phyloP scores from a whole-genome alignment of 768 basidiomycete species.

The Tylopilus sp. region DNA sequence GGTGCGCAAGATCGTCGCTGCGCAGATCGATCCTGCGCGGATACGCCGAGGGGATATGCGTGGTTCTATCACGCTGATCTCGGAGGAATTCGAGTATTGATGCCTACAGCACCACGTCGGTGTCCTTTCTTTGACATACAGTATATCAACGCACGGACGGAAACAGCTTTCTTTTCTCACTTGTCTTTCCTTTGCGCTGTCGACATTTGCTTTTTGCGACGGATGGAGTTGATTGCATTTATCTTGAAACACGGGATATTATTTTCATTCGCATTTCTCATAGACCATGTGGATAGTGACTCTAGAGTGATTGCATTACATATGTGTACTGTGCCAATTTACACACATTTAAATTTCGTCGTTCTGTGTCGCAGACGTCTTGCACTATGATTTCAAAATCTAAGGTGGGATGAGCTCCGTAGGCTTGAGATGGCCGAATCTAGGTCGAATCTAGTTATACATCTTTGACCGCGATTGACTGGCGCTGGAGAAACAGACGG shows the following conservation, averaged over 20 bases:
- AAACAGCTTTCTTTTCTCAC: neutral
- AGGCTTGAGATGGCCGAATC: too few relatives aligned
- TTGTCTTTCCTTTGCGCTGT: neutral
- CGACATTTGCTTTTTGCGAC: constrained; percentile 6
- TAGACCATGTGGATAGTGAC: neutral
- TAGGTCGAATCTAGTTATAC: too few relatives aligned
- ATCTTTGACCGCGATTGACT: too few relatives aligned
- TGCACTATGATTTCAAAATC: too few relatives aligned
- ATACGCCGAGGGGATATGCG: constrained; percentile 54
- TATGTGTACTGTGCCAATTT: too few relatives aligned
- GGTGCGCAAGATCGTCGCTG: constrained; percentile 61
- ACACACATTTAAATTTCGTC: too few relatives aligned
- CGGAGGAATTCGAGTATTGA: constrained; percentile 68
- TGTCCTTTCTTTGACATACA: neutral
- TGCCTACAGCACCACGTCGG: neutral
- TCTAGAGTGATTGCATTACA: neutral
- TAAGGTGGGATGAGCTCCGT: too few relatives aligned
- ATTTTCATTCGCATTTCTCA: neutral
- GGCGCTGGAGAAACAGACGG: too few relatives aligned
- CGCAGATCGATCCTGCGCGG: constrained; percentile 53
- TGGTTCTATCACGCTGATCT: constrained; percentile 57
- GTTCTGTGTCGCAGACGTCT: too few relatives aligned
- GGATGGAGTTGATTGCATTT: neutral
- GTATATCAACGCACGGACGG: neutral
- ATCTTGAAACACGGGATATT: neutral